Percentiles rank a stretch among this genome's conserved stretches.
phyloP scores from a whole-genome alignment of 1,284 basidiomycete species.

The Singerocomus inundabilis region DNA sequence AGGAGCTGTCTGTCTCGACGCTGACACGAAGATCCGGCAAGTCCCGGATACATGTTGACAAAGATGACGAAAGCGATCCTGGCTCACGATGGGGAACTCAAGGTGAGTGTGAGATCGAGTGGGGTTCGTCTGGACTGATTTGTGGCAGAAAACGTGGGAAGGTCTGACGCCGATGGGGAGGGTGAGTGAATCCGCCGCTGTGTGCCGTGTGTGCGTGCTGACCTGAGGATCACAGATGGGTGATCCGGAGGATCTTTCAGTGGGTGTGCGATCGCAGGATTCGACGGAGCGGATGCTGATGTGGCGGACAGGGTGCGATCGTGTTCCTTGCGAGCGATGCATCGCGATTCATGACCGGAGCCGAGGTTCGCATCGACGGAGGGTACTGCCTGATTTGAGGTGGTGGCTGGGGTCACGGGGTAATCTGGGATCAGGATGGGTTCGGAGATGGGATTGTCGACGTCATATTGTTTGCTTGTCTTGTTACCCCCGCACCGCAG shows the following conservation, averaged over 20 bases:
- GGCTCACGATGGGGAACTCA: conserved; percentile 67
- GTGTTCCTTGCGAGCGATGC: conserved; percentile 86
- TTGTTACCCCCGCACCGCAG: not conserved
- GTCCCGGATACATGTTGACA: conserved; percentile 89
- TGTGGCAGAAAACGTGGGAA: conserved; percentile 80
- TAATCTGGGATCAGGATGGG: conserved; percentile 10
- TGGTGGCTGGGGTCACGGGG: conserved; percentile 5
- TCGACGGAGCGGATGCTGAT: conserved; percentile 3
- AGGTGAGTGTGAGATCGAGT: conserved; percentile 43
- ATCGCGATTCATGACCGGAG: conserved; percentile 82
- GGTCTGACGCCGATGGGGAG: conserved; percentile 86
- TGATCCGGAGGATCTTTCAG: conserved; percentile 72
- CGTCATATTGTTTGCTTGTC: conserved; percentile 19
- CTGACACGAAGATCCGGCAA: conserved; percentile 29
- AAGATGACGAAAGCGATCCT: conserved; percentile 82
- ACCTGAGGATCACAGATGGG: conserved; percentile 54
- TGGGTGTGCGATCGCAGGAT: conserved; percentile 35
- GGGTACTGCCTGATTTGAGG: conserved; percentile 72
- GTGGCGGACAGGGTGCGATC: conserved; percentile 63
- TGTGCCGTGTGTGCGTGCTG: not conserved
- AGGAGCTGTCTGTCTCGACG: not conserved
- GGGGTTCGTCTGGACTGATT: conserved; percentile 4
- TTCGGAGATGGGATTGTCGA: conserved; percentile 10
- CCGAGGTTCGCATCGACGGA: conserved; percentile 83
- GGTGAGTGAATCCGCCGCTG: conserved; percentile 40